These are phyloP conservation scores for Salicornia ramosissima DNA, from an alignment of 148 eudicot species.

Conservation along the genomic window DNA sequence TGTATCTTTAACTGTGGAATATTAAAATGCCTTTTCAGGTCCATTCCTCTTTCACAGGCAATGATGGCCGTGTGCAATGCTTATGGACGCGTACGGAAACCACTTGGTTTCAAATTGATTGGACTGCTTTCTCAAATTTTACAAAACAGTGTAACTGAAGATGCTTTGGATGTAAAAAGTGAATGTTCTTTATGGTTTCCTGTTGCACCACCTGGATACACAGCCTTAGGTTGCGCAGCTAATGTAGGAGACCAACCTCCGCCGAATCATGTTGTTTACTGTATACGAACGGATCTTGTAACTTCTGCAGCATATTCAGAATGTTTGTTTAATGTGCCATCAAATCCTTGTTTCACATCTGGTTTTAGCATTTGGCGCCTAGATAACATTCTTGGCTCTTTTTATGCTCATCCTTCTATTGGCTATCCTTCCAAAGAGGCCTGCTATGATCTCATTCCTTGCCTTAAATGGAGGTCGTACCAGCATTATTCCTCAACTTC, in stretches of 20 bases:
- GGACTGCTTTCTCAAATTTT: constrained; percentile 61
- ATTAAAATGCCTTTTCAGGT: constrained; percentile 41
- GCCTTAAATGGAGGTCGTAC: constrained; percentile 62
- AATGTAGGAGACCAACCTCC: constrained; percentile 80
- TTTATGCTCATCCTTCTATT: constrained; percentile 59
- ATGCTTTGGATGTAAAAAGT: constrained; percentile 26
- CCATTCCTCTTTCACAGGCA: constrained; percentile 89
- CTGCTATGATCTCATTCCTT: constrained; percentile 67
- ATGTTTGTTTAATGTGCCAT: constrained; percentile 49
- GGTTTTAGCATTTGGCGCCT: constrained; percentile 92
- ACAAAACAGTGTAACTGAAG: constrained; percentile 37
- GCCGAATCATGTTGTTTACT: constrained; percentile 67
- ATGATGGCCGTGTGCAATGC: constrained; percentile 82
- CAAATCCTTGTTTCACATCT: constrained; percentile 41
- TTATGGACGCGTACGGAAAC: constrained; percentile 92
- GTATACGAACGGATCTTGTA: constrained; percentile 84
- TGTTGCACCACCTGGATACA: constrained; percentile 84
- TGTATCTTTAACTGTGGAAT: constrained; percentile 17
- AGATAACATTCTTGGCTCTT: constrained; percentile 73
- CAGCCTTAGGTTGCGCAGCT: constrained; percentile 85
- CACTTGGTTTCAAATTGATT: constrained; percentile 67
- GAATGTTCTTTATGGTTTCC: constrained; percentile 92
- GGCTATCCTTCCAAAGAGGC: constrained; percentile 42
- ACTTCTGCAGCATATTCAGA: constrained; percentile 73
- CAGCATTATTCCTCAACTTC: constrained; percentile 38